A percentile compares a stretch with the other conserved stretches of the same genome.
phyloP scores from a whole-genome alignment of 306 rosid species.

The Geum urbanum region DNA sequence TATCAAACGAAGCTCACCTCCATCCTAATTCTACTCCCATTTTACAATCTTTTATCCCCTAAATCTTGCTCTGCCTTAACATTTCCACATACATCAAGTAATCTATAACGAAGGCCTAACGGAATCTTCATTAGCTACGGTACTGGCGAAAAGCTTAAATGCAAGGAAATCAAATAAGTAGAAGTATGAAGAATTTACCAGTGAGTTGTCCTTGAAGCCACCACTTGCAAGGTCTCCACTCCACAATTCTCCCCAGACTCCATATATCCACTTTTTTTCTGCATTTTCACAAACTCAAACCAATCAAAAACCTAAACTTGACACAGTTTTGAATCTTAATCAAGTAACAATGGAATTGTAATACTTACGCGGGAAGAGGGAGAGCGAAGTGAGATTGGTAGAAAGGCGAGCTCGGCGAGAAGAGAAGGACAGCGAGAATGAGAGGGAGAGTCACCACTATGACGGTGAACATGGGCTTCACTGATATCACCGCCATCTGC shows the following conservation, averaged over 20 bases:
- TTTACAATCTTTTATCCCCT: not conserved
- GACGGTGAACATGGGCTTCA: slow-evolving; percentile 56
- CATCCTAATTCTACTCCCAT: slow-evolving; percentile 9
- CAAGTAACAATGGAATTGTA: too few species aligned
- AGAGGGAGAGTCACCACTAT: slow-evolving; percentile 44
- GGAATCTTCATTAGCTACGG: not conserved
- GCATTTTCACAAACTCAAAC: slow-evolving; percentile 23
- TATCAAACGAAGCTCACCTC: slow-evolving; percentile 29
- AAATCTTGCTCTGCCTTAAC: not conserved
- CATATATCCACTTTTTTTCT: slow-evolving; percentile 62
- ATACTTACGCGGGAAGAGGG: slow-evolving; percentile 37
- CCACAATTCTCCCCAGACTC: slow-evolving; percentile 66
- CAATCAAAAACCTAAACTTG: not conserved
- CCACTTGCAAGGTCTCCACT: slow-evolving; percentile 96
- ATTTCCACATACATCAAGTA: slow-evolving; percentile 6
- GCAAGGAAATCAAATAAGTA: not conserved
- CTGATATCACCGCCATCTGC: slow-evolving; percentile 57
- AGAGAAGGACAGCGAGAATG: slow-evolving; percentile 38
- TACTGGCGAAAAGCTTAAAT: not conserved
- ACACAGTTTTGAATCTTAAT: too few species aligned
- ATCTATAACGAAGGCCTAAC: not conserved
- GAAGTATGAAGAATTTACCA: slow-evolving; percentile 32
- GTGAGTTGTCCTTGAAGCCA: slow-evolving; percentile 62
- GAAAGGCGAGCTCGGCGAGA: slow-evolving; percentile 42
- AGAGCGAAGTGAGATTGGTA: slow-evolving; percentile 27